A percentile compares a stretch with the other conserved stretches of the same genome.
These are phyloP conservation scores for Coprinopsis marcescibilis DNA, from an alignment of 768 basidiomycete genomes.

Conservation along the genomic window DNA sequence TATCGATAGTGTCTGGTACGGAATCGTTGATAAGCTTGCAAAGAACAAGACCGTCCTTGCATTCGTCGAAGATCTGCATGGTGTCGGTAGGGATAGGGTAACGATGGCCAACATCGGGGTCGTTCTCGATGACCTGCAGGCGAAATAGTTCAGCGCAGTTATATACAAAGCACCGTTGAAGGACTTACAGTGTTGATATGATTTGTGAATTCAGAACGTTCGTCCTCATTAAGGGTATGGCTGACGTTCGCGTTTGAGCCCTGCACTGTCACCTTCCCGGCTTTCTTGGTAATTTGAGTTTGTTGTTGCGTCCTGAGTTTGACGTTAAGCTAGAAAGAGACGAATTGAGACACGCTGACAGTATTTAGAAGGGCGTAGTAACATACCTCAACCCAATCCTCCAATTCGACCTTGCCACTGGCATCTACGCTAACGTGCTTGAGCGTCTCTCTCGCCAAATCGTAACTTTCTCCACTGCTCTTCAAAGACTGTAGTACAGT, in stretches of 20 bases:
- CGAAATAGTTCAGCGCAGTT: conserved; percentile 6
- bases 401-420: conserved; percentile 92
- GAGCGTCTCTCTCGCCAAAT: conserved; percentile 81
- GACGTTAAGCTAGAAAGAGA: conserved; percentile 58
- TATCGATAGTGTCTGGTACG: conserved; percentile 98
- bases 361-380: background rate
- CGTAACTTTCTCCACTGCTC: conserved; percentile 81
- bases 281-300: conserved; percentile 55
- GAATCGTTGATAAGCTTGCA: conserved; percentile 99
- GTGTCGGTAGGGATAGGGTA: conserved; percentile 93
- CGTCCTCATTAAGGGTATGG: conserved; percentile 98
- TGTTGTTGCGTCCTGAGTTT: conserved; percentile 59
- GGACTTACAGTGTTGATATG: conserved; percentile 88
- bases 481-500: conserved; percentile 76
- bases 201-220: conserved; percentile 91
- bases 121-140: conserved; percentile 81
- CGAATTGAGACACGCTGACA: conserved; percentile 17
- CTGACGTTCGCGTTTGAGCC: conserved; percentile 94
- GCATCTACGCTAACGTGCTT: conserved; percentile 94
- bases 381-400: conserved; percentile 95
- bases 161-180: background rate
- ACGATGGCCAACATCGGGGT: conserved; percentile 74
- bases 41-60: conserved; percentile 90
- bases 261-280: conserved; percentile 89
- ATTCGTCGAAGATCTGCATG: conserved; percentile 98